Base-by-base conservation (phyloP, 352 stramenopile genomes). In the Pythium periplocum region DNA sequence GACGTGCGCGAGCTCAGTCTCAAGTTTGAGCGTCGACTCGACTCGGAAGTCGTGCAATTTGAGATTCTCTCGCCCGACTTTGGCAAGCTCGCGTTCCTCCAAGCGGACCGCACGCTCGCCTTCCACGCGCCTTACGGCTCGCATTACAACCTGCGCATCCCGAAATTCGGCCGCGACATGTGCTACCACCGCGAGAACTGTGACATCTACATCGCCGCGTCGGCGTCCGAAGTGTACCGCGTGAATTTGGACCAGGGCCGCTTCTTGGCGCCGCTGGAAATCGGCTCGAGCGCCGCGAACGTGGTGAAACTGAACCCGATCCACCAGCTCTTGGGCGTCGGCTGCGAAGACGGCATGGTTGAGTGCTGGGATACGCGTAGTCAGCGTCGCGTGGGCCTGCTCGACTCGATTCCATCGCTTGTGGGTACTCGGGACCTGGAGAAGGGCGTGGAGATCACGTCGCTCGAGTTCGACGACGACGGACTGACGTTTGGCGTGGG, bases 41-140 rank as follows among this genome's bases (percentile, higher is more conserved):
- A 99, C 75, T 78, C 85, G 38, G 96, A 99, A 59, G 94, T 98
- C 48, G 91, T 99, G 33, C 93, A 99, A 62, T 82, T 99, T 48
- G 69, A 96, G 54, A 86, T 98, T 34, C 71, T 99, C 12, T 95
- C 90, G 10, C 69, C 91, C 36, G 96, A 99, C 70, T 99, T 98
- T 66, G 96, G 96, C 60, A 99, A 99, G 82, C 73, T 99, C 41
- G 96, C 82, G 17, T 97, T 99, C 55, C 65, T 99, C 17, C 86
- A 97, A 51, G 85, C 90, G 10, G 96, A 99, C 70, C 86, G 97
- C 17, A 98, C 89, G 35, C 80, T 99, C 47, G 79, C 79, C 9
- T 99, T 99, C 68, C 98, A 99, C 68, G 97, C 98, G 36, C 92
- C 96, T 1, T 99, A 99, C 71, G 98, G 98, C 31, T 87, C 71